A percentile compares a stretch with the other conserved stretches of the same genome.
phyloP scores from a whole-genome alignment of 2,329 filamentous ascomycete genomes.

The Verticillium nubilum region DNA sequence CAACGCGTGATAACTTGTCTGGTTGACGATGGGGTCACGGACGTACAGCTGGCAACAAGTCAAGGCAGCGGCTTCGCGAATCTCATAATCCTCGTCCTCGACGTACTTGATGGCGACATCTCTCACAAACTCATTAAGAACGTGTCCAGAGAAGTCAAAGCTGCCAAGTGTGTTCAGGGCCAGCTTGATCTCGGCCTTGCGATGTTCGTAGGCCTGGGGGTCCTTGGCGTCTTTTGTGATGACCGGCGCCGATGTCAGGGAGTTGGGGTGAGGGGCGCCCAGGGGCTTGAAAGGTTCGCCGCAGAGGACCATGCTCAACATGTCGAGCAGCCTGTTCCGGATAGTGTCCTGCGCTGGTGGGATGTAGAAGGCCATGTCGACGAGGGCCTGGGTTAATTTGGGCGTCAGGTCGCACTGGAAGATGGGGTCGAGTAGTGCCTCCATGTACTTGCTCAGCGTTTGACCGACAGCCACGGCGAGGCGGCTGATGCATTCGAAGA shows the following conservation, averaged over 20 bases:
- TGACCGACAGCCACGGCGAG: slow-evolving; percentile 92
- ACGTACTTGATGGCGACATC: slow-evolving; percentile 98
- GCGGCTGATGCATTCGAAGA: slow-evolving; percentile 97
- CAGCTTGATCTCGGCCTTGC: slow-evolving; percentile 83
- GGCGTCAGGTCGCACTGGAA: slow-evolving; percentile 94
- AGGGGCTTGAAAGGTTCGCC: slow-evolving; percentile 88
- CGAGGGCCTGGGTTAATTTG: slow-evolving; percentile 88
- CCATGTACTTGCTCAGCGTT: slow-evolving; percentile 97
- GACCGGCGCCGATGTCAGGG: slow-evolving; percentile 73
- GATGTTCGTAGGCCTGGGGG: slow-evolving; percentile 70
- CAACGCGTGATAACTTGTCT: slow-evolving; percentile 94
- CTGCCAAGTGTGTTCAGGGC: slow-evolving; percentile 94
- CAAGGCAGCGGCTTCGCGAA: slow-evolving; percentile 87
- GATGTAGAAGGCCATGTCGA: slow-evolving; percentile 99
- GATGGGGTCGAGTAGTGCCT: slow-evolving; percentile 88
- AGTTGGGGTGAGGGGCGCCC: slow-evolving; percentile 79
- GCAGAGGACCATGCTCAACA: slow-evolving; percentile 90
- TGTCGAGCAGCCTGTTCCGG: slow-evolving; percentile 87
- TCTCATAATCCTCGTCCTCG: slow-evolving; percentile 90
- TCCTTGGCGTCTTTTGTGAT: slow-evolving; percentile 86
- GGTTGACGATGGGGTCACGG: slow-evolving; percentile 93
- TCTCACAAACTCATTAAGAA: slow-evolving; percentile 96
- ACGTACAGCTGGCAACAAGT: slow-evolving; percentile 98
- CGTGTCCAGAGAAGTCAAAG: slow-evolving; percentile 90
- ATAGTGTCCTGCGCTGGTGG: slow-evolving; percentile 89